These are phyloP conservation scores for Grosmannia huntii DNA, from an alignment of 2,329 filamentous ascomycete species.

Conservation along the genomic window DNA sequence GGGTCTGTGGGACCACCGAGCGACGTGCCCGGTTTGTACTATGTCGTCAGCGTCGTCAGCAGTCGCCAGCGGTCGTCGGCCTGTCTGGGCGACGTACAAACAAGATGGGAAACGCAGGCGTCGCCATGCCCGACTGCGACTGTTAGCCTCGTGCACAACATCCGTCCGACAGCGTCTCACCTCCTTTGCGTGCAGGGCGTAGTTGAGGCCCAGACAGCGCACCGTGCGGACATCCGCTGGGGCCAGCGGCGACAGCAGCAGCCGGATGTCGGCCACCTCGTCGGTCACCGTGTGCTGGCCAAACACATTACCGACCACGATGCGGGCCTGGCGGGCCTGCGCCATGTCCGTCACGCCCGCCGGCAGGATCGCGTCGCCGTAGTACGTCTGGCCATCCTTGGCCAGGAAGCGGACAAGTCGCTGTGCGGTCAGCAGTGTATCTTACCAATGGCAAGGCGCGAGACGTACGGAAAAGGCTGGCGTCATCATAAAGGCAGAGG, in stretches of 20 bases:
- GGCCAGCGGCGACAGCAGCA: slow-evolving; percentile 51
- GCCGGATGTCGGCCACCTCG: slow-evolving; percentile 39
- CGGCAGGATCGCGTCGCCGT: slow-evolving; percentile 62
- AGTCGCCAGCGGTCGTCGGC: too few species aligned
- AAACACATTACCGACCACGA: slow-evolving; percentile 55
- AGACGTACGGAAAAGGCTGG: slow-evolving; percentile 13
- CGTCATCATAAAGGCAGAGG: slow-evolving; percentile 6
- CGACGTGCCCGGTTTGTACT: slow-evolving; percentile 57
- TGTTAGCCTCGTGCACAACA: background rate
- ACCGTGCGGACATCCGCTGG: slow-evolving; percentile 52
- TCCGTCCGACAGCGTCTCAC: slow-evolving; percentile 18
- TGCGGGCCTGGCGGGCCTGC: slow-evolving; percentile 44
- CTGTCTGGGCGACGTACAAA: slow-evolving; percentile 43
- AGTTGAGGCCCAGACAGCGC: slow-evolving; percentile 59
- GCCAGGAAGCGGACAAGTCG: slow-evolving; percentile 63
- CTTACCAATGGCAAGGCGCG: background rate
- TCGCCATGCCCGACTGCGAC: slow-evolving; percentile 44
- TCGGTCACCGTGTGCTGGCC: slow-evolving; percentile 51
- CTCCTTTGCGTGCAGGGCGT: slow-evolving; percentile 58
- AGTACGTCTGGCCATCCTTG: slow-evolving; percentile 55
- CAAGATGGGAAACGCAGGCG: slow-evolving; percentile 58
- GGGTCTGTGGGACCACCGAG: slow-evolving; percentile 51
- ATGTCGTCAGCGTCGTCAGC: too few species aligned
- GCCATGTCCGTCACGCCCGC: slow-evolving; percentile 45
- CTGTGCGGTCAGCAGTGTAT: slow-evolving; percentile 23